These are phyloP conservation scores for Marchantia paleacea DNA, from an alignment of 225 moss, liverwort and hornwort species.

Conservation along the genomic window DNA sequence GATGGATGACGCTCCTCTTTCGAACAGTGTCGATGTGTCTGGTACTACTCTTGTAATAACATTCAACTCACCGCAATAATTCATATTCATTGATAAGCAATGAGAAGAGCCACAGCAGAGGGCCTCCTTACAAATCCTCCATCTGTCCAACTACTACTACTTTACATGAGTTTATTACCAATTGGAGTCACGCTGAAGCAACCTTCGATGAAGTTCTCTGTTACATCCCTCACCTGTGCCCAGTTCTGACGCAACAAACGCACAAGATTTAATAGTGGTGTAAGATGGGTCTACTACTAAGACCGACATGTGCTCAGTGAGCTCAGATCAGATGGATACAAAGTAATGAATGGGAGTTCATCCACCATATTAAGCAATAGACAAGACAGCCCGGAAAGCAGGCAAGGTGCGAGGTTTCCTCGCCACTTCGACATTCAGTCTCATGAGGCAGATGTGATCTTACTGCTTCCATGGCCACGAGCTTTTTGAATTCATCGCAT, in stretches of 20 bases:
- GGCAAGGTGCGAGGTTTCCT: not conserved
- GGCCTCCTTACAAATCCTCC: not conserved
- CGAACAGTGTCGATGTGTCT: not conserved
- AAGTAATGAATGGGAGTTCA: not conserved
- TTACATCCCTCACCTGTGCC: conserved; percentile 23
- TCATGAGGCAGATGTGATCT: not conserved
- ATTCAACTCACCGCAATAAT: not conserved
- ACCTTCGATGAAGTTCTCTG: conserved; percentile 22
- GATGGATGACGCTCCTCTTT: not conserved
- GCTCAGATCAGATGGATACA: too few species aligned
- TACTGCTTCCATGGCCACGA: conserved; percentile 34
- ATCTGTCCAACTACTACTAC: not conserved
- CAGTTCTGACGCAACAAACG: conserved; percentile 27
- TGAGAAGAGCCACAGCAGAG: not conserved
- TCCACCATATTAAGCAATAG: not conserved
- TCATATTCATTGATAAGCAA: not conserved
- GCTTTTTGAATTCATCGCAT: conserved; percentile 21
- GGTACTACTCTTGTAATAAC: not conserved
- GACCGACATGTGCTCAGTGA: not conserved
- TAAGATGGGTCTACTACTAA: not conserved
- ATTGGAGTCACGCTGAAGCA: conserved; percentile 35
- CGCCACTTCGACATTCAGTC: too few species aligned
- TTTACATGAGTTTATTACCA: conserved; percentile 40
- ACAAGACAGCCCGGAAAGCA: not conserved
- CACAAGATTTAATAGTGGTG: not conserved